A percentile compares a stretch with the other conserved stretches of the same genome.
phyloP scores from a whole-genome alignment of 2,329 filamentous ascomycete genomes.

The Hypoxylon sp. region DNA sequence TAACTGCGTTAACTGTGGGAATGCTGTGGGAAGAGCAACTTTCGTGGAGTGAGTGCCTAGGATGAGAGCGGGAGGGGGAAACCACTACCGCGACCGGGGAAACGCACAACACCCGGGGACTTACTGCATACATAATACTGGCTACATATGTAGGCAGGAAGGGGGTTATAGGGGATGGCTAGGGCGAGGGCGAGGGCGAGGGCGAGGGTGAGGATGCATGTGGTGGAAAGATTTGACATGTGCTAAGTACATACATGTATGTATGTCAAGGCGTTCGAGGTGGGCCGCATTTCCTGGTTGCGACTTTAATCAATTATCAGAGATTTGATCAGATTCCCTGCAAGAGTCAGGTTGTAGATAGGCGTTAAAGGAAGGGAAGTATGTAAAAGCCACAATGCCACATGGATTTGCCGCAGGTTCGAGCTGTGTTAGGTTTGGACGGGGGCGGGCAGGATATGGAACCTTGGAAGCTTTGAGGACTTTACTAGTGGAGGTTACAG shows the following conservation, averaged over 20 bases:
- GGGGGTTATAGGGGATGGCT: not conserved
- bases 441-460: constrained; percentile 2
- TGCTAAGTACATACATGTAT: too few relatives aligned
- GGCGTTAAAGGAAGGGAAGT: constrained; percentile 2
- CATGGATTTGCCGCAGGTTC: constrained; percentile 38
- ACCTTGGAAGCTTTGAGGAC: too few relatives aligned
- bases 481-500: too few relatives aligned
- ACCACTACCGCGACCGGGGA: constrained; percentile 2
- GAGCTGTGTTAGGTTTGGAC: not conserved
- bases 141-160: too few relatives aligned
- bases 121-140: not conserved
- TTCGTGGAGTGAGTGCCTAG: constrained; percentile 6
- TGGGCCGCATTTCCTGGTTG: constrained; percentile 33
- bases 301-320: constrained; percentile 42
- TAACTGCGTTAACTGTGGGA: constrained; percentile 20
- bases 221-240: constrained; percentile 35
- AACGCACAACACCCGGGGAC: not conserved
- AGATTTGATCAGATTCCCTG: constrained; percentile 36
- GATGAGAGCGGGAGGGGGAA: not conserved
- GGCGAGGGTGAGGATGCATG: not conserved
- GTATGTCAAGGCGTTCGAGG: constrained; percentile 1
- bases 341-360: constrained; percentile 13
- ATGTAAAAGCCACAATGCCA: constrained; percentile 39
- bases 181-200: constrained; percentile 1
- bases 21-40: constrained; percentile 18